Conservation (phyloP, 768 basidiomycete genomes). For the Termitomyces sp. region DNA sequence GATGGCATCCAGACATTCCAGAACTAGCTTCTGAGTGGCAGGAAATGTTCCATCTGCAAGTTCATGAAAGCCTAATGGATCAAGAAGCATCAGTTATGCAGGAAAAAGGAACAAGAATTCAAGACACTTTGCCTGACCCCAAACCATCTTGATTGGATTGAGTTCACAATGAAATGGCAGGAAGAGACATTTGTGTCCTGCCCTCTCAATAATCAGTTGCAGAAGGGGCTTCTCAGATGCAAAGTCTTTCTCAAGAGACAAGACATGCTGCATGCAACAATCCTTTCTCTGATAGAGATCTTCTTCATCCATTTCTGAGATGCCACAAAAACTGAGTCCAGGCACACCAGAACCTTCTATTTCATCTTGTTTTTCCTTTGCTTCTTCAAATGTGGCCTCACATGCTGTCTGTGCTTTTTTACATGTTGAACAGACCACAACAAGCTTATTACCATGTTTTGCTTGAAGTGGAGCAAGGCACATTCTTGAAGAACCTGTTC, state of each 20-base stretch:
- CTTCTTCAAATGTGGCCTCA: not conserved
- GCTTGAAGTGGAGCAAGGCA: not conserved
- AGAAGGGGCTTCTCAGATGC: not conserved
- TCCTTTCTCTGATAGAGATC: not conserved
- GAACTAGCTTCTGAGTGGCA: not conserved
- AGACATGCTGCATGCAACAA: not conserved
- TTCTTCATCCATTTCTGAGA: not conserved
- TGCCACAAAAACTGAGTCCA: not conserved
- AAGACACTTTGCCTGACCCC: not conserved
- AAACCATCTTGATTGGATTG: not conserved
- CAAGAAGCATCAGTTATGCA: not conserved
- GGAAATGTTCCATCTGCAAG: not conserved
- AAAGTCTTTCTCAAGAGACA: not conserved
- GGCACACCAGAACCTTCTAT: not conserved
- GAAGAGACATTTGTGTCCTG: not conserved
- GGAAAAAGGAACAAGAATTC: not conserved
- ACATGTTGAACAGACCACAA: not conserved
- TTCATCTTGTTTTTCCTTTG: not conserved
- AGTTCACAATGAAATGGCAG: not conserved
- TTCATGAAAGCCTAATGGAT: not conserved
- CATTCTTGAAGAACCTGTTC: not conserved
- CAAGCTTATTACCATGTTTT: not conserved
- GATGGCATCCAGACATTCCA: not conserved
- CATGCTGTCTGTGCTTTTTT: not conserved
- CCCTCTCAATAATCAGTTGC: not conserved